phyloP scores from a whole-genome alignment of 257 asterid genomes.

The Haberlea rhodopensis region DNA sequence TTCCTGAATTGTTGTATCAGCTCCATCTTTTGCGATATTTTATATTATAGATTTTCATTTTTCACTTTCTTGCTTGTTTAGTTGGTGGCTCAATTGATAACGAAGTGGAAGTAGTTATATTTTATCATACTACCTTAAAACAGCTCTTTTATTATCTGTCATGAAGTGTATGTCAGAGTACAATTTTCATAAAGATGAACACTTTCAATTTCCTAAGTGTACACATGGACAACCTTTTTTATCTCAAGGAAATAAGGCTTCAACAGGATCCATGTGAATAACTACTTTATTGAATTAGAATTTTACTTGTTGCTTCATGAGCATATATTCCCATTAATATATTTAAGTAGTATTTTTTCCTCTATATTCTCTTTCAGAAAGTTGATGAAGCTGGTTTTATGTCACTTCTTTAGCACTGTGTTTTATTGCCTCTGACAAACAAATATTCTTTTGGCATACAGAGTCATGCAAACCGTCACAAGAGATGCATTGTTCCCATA shows the following conservation, averaged over 20 bases:
- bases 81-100: slow-evolving; percentile 1
- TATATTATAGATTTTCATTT: neutral
- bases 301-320: neutral
- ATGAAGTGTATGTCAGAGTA: neutral
- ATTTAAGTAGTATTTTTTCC: neutral
- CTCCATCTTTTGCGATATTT: slow-evolving; percentile 16
- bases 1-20: slow-evolving; percentile 1
- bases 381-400: neutral
- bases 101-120: neutral
- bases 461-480: slow-evolving; percentile 98
- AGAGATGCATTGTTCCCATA: slow-evolving; percentile 88
- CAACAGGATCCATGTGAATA: neutral
- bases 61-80: neutral
- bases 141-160: neutral
- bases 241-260: neutral
- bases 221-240: neutral
- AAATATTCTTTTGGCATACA: slow-evolving; percentile 34
- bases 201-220: neutral
- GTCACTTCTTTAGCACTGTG: neutral
- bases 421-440: neutral
- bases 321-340: neutral
- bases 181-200: neutral
- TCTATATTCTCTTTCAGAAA: neutral
- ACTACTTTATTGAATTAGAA: neutral
- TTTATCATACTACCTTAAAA: neutral